Percentiles rank a stretch among this genome's conserved stretches.
Conservation (phyloP, 192 early-diverging fungal genomes). For the Spizellomyces sp. region DNA sequence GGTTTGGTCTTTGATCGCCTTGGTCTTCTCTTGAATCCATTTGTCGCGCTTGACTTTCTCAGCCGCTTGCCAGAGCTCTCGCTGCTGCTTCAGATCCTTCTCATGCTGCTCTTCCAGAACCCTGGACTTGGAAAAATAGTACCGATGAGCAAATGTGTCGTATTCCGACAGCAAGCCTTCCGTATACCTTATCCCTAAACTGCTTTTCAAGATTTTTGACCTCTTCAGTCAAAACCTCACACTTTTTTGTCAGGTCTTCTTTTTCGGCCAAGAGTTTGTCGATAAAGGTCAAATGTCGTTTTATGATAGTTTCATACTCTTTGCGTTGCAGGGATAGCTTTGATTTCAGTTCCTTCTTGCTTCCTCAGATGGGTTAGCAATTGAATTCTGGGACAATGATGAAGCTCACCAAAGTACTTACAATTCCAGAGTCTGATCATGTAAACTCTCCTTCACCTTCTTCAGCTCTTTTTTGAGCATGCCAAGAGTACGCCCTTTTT, state of each 20-base stretch:
- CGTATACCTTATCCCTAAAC: constrained; percentile 51
- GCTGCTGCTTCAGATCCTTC: constrained; percentile 54
- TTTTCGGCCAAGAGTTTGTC: constrained; percentile 61
- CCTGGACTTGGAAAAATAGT: constrained; percentile 31
- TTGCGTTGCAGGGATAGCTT: constrained; percentile 57
- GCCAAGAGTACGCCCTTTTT: constrained; percentile 43
- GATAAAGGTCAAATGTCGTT: constrained; percentile 60
- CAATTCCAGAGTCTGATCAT: constrained; percentile 40
- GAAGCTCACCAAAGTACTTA: constrained; percentile 12
- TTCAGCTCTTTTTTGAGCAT: constrained; percentile 49
- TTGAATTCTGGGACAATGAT: neutral
- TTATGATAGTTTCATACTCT: constrained; percentile 62
- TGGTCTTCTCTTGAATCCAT: constrained; percentile 65
- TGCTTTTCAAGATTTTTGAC: constrained; percentile 51
- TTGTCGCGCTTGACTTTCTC: constrained; percentile 66
- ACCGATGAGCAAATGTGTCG: neutral
- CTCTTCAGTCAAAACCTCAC: constrained; percentile 50
- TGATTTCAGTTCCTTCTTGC: constrained; percentile 58
- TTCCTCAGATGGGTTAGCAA: constrained; percentile 5
- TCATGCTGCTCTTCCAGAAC: constrained; percentile 51
- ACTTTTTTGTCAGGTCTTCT: constrained; percentile 57
- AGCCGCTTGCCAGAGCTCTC: constrained; percentile 55
- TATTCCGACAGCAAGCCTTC: neutral
- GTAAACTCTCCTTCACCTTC: constrained; percentile 36
- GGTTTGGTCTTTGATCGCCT: constrained; percentile 62